Percentiles rank a stretch among this genome's conserved stretches.
These are phyloP conservation scores for Flaveria bidentis DNA, from an alignment of 129 eudicot species.

Conservation along the genomic window DNA sequence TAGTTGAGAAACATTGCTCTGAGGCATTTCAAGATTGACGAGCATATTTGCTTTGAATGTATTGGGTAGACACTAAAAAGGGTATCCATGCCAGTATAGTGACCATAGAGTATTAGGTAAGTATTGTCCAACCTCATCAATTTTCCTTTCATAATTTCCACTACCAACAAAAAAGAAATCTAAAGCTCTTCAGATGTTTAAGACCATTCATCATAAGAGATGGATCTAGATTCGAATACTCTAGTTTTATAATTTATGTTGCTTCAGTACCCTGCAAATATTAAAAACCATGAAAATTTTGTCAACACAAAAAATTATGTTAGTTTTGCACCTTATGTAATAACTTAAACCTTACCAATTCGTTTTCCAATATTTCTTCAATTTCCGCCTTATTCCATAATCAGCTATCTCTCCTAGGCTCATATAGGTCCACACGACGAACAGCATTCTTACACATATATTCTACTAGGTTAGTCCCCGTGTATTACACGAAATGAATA, in stretches of 20 bases:
- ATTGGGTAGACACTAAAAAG: not conserved
- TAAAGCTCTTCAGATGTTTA: not conserved
- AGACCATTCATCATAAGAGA: not conserved
- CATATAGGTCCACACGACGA: not conserved
- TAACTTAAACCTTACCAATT: not conserved
- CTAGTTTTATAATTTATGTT: not conserved
- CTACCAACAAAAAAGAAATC: not conserved
- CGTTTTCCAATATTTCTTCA: not conserved
- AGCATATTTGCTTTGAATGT: constrained; percentile 11
- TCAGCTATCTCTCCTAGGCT: constrained; percentile 4
- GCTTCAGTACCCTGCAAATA: not conserved
- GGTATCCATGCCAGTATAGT: not conserved
- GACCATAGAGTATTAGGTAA: not conserved
- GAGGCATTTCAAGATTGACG: not conserved
- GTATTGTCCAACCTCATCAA: not conserved
- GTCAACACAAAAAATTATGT: too few relatives aligned
- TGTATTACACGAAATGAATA: too few relatives aligned
- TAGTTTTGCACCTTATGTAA: not conserved
- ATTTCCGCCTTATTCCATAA: constrained; percentile 15
- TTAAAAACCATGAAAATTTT: not conserved
- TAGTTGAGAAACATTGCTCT: not conserved
- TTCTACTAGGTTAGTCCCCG: not conserved
- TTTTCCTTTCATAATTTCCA: not conserved
- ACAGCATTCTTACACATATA: not conserved
- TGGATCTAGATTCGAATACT: not conserved